phyloP scores from a whole-genome alignment of 768 basidiomycete species.

The Macrolepiota fuliginosa region DNA sequence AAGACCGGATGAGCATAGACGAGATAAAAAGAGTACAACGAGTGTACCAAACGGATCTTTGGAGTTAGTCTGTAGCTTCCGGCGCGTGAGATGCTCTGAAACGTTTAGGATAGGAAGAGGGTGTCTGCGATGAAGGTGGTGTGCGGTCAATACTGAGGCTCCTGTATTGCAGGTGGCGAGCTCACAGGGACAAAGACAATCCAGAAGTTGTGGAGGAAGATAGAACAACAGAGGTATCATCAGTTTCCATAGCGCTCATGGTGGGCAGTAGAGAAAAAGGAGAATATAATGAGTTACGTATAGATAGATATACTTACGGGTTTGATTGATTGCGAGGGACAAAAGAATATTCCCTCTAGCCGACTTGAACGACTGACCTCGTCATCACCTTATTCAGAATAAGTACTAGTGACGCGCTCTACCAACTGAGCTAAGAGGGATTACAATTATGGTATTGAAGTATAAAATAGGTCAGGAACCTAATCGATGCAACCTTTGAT shows the following conservation, averaged over 20 bases:
- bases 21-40: constrained; percentile 1
- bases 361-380: constrained; percentile 36
- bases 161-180: constrained; percentile 8
- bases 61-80: constrained; percentile 68
- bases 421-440: constrained; percentile 57
- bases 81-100: constrained; percentile 90
- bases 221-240: constrained; percentile 73
- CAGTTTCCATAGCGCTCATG: constrained; percentile 73
- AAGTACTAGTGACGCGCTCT: constrained; percentile 53
- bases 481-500: too few relatives aligned
- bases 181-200: constrained; percentile 72
- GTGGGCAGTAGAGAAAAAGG: constrained; percentile 8
- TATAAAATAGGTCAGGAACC: too few relatives aligned
- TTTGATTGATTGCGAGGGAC: too few relatives aligned
- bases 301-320: background rate
- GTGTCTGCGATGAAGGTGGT: constrained; percentile 54
- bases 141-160: constrained; percentile 16
- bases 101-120: constrained; percentile 96
- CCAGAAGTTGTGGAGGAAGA: constrained; percentile 72
- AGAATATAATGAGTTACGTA: background rate
- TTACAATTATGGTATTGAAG: background rate
- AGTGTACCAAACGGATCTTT: constrained; percentile 62
- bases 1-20: constrained; percentile 4
- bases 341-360: constrained; percentile 28
- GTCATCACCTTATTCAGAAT: constrained; percentile 20